Evolutionary conservation across 2,329 filamentous ascomycete species (phyloP).

Genomic region (Magnaporthiopsis poae): DNA sequence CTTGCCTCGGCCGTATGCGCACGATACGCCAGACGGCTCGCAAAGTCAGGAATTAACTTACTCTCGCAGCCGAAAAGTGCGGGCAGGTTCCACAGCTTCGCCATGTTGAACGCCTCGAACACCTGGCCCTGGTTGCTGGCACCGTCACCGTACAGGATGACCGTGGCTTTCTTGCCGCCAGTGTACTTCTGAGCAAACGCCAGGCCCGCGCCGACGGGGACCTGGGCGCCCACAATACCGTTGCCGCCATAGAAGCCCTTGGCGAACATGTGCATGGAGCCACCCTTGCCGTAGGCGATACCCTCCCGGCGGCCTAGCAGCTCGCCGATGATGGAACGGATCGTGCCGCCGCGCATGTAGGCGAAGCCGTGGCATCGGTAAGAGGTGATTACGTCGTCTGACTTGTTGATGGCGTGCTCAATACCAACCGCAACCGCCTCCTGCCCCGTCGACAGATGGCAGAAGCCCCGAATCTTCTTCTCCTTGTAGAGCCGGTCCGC

Average conservation of each 20-base stretch:
- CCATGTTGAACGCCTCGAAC: constrained; percentile 99
- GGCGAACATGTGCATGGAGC: constrained; percentile 99
- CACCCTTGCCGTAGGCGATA: constrained; percentile 97
- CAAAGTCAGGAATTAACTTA: constrained; percentile 38
- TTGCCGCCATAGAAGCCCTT: constrained; percentile 98
- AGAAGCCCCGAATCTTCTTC: constrained; percentile 99
- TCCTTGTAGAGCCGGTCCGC: constrained; percentile 99
- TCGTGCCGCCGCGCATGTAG: constrained; percentile 83
- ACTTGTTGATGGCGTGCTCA: constrained; percentile 84
- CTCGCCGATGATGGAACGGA: constrained; percentile 91
- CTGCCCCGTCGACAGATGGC: constrained; percentile 93
- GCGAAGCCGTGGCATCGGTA: constrained; percentile 99
- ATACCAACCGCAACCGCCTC: constrained; percentile 96
- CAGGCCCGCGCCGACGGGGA: constrained; percentile 90
- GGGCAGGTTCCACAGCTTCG: constrained; percentile 95
- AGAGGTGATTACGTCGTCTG: constrained; percentile 91
- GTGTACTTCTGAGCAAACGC: constrained; percentile 96
- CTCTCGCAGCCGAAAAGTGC: constrained; percentile 97
- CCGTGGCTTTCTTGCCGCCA: constrained; percentile 71
- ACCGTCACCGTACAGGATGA: constrained; percentile 94
- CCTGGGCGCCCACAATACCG: constrained; percentile 97
- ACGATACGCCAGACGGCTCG: too few relatives aligned
- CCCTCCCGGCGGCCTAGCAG: constrained; percentile 88
- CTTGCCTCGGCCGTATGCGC: background rate
- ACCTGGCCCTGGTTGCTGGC: constrained; percentile 98